Conservation (phyloP, 768 basidiomycete genomes). For the Pholiota molesta region DNA sequence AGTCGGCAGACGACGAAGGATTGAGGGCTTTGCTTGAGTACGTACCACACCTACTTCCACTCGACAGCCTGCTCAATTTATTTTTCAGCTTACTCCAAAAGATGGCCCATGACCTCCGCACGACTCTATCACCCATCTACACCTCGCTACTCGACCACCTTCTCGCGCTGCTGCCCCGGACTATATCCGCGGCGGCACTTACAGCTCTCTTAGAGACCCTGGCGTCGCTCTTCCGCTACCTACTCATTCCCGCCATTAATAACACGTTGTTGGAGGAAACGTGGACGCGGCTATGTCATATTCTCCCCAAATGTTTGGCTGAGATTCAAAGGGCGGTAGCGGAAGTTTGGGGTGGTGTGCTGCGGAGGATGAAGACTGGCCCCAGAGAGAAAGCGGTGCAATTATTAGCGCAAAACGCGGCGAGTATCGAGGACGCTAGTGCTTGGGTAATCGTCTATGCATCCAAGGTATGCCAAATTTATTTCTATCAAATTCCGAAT, state of each 20-base stretch:
- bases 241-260: conserved; percentile 68
- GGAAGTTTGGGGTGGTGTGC: conserved; percentile 84
- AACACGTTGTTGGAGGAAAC: conserved; percentile 57
- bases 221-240: conserved; percentile 69
- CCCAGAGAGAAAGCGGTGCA: conserved; percentile 58
- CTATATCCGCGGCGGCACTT: conserved; percentile 62
- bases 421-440: conserved; percentile 59
- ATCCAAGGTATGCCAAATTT: conserved; percentile 61
- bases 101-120: conserved; percentile 79
- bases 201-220: conserved; percentile 70
- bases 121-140: conserved; percentile 69
- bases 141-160: conserved; percentile 55
- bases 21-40: conserved; percentile 78
- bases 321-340: conserved; percentile 80
- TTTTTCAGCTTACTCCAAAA: conserved; percentile 71
- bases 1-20: conserved; percentile 70
- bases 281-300: conserved; percentile 55
- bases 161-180: conserved; percentile 56
- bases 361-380: conserved; percentile 71
- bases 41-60: conserved; percentile 25
- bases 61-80: conserved; percentile 4
- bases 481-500: neutral
- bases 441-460: conserved; percentile 80
- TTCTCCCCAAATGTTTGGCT: conserved; percentile 60
- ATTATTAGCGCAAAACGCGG: conserved; percentile 54